A percentile compares a stretch with the other conserved stretches of the same genome.
Evolutionary conservation across 768 basidiomycete genomes (phyloP).

Genomic region (Leucogyrophana mollusca): DNA sequence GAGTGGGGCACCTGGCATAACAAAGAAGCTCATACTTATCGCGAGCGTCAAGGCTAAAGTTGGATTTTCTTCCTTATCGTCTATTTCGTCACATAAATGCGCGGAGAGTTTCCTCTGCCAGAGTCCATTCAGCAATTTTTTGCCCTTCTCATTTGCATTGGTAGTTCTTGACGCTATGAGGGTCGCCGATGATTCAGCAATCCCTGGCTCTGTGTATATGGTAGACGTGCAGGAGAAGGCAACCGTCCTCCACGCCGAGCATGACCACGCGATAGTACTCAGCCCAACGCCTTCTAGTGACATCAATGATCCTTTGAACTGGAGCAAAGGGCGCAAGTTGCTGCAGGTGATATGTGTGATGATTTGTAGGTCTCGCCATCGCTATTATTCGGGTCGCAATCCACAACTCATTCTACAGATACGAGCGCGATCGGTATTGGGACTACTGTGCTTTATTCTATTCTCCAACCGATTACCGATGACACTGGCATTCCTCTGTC

Average conservation of each 20-base stretch:
- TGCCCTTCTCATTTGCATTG: too few species aligned
- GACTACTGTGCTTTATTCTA: slow-evolving; percentile 15
- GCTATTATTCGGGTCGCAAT: neutral
- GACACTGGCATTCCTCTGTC: slow-evolving; percentile 19
- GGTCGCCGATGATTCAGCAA: slow-evolving; percentile 15
- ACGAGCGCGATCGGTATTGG: slow-evolving; percentile 16
- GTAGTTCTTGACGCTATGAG: slow-evolving; percentile 3
- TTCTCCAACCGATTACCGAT: slow-evolving; percentile 15
- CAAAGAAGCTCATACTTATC: too few species aligned
- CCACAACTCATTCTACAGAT: slow-evolving; percentile 6
- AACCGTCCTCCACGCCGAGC: slow-evolving; percentile 10
- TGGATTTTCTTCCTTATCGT: too few species aligned
- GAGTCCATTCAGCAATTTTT: too few species aligned
- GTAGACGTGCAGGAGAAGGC: slow-evolving; percentile 19
- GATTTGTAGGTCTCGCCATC: slow-evolving; percentile 12
- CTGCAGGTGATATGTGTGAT: slow-evolving; percentile 13
- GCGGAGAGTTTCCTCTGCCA: too few species aligned
- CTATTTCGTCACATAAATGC: too few species aligned
- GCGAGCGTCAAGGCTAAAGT: too few species aligned
- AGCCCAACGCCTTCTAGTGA: slow-evolving; percentile 23
- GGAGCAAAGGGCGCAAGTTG: slow-evolving; percentile 14
- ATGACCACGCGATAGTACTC: slow-evolving; percentile 17
- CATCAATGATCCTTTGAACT: slow-evolving; percentile 22
- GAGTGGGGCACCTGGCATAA: too few species aligned
- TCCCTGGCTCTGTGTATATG: slow-evolving; percentile 22